Conservation (phyloP, 2,329 filamentous ascomycete species). For the Colletotrichum sp. region DNA sequence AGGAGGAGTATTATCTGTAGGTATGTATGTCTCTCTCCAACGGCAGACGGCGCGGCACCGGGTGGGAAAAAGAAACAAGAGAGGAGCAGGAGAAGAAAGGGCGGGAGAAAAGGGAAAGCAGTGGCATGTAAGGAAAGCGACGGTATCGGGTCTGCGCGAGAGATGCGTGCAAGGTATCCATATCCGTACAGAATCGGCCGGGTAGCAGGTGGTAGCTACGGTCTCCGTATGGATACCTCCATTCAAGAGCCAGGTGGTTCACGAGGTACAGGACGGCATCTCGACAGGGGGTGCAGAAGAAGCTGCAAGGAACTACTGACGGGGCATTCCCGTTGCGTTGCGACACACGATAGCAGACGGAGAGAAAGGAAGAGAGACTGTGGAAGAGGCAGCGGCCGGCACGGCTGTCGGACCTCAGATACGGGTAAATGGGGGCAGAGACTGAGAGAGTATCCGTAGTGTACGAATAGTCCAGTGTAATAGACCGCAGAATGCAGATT, state of each 20-base stretch:
- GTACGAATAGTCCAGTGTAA: background rate
- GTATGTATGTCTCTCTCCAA: background rate
- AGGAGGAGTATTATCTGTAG: background rate
- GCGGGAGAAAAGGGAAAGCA: conserved; percentile 15
- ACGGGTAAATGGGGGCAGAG: background rate
- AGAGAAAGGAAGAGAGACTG: background rate
- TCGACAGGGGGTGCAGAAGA: background rate
- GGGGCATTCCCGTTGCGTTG: background rate
- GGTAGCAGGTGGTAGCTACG: background rate
- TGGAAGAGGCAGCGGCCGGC: background rate
- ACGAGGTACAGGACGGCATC: background rate
- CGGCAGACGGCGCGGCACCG: background rate
- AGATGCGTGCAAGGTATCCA: background rate
- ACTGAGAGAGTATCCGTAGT: background rate
- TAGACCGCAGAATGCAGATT: background rate
- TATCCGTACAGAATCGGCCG: background rate
- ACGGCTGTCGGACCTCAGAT: background rate
- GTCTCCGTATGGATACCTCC: background rate
- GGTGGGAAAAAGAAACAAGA: background rate
- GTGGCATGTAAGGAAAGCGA: conserved; percentile 11
- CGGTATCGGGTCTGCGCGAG: background rate
- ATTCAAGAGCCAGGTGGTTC: background rate
- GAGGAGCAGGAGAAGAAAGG: background rate
- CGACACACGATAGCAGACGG: background rate
- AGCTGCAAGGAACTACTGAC: background rate